Base-by-base conservation (phyloP, 106 monocot species). In the Acorus gramineus region DNA sequence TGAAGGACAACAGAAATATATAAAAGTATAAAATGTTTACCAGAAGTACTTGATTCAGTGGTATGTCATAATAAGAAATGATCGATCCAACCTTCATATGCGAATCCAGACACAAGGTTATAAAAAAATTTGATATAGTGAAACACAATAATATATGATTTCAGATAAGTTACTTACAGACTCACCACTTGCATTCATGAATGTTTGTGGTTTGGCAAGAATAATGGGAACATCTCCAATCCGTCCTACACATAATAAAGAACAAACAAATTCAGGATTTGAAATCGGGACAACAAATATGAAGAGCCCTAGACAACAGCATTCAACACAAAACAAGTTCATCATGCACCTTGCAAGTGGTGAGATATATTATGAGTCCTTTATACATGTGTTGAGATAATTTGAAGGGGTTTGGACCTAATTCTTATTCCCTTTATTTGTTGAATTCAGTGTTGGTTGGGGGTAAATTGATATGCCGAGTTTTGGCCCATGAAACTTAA, bases 101-200 rank as follows among this genome's bases (percentile, higher is more conserved):
- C 3, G 14, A 68, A 50, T 7, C 49, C 44, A 54, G 45, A 49
- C 69, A 5, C 63, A 11, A 50, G 46, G 61, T 52, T 42, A 51
- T 44, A 47, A 48, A 59, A 58, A n/a, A 49, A 47, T 11, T 11
- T 71, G 69, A 14, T 4, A 52, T 70, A 10, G 3, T 12, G 3
- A 43, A 46, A 44, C 13, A 53, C n/a, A 8, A 46, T 2, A 55
- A 59, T 47, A 66, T 44, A 48, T 53, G 42, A 49, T 13, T 11
- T 14, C 45, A 61, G 53, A 61, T 57, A 42, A 42, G 62, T 64
- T 78, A 87, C 95, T 96, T 90, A 96, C 90, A 80, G 95, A 90
- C 80, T 87, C 90, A 81, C 95, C 95, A 70, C 95, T 96, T 59
- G 70, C 71, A 80, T 96, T 96, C 95, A 96, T 96, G 66, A 82